Evolutionary conservation across 2,329 filamentous ascomycete genomes (phyloP).

Genomic region (Colletotrichum eremochloae): DNA sequence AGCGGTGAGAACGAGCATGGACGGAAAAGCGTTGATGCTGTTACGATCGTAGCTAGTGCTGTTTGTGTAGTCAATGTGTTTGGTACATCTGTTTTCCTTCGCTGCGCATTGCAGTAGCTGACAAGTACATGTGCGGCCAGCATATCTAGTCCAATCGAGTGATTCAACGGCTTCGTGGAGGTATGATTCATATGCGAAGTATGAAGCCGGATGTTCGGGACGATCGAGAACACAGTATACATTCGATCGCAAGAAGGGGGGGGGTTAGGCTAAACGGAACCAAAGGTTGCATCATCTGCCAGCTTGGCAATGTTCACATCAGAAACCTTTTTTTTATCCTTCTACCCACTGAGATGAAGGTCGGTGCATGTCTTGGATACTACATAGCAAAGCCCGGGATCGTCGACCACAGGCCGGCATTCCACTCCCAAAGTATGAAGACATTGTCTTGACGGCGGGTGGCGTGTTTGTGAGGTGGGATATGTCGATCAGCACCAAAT

Average conservation of each 20-base stretch:
- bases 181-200: too few species aligned
- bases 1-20: slow-evolving; percentile 14
- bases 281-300: background rate
- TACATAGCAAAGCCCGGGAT: background rate
- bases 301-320: background rate
- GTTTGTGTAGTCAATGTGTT: background rate
- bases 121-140: background rate
- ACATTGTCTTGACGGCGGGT: background rate
- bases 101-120: background rate
- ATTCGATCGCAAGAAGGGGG: background rate
- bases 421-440: background rate
- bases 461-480: background rate
- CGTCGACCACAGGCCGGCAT: background rate
- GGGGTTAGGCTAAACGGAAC: background rate
- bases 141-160: background rate
- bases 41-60: background rate
- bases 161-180: background rate
- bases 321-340: background rate
- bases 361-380: background rate
- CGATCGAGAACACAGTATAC: too few species aligned
- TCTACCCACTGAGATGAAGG: background rate
- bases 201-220: background rate
- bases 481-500: slow-evolving; percentile 22
- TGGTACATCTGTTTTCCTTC: background rate
- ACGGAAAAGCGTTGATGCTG: background rate